These are phyloP conservation scores for Elsinoe fawcettii DNA, from an alignment of 2,329 filamentous ascomycete genomes.

Conservation along the genomic window DNA sequence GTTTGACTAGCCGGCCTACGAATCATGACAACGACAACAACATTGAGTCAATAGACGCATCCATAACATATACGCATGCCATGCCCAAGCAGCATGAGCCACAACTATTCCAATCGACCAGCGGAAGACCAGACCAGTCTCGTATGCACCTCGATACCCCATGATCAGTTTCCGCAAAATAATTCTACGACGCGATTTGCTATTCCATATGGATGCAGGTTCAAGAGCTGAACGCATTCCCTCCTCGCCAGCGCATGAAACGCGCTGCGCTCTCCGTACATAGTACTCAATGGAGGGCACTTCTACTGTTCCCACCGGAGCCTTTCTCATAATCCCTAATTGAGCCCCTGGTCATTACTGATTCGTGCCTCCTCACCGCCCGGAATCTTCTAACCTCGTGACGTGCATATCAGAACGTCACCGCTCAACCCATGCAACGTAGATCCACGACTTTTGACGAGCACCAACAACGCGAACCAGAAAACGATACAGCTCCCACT, in stretches of 20 bases:
- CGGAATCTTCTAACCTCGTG: too few species aligned
- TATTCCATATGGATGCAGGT: neutral
- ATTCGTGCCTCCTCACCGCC: neutral
- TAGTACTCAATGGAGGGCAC: neutral
- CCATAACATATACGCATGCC: constrained; percentile 9
- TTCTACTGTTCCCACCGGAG: neutral
- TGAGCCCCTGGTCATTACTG: neutral
- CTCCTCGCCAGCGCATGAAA: neutral
- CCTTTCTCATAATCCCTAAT: neutral
- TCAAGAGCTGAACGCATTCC: constrained; percentile 14
- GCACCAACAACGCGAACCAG: neutral
- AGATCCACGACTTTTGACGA: neutral
- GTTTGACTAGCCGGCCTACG: constrained; percentile 9
- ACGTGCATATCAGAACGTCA: neutral
- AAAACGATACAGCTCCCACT: neutral
- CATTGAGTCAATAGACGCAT: neutral
- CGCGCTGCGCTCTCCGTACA: neutral
- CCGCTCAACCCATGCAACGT: neutral
- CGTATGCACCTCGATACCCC: neutral
- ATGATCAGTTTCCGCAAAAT: neutral
- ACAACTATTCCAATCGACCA: neutral
- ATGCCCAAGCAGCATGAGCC: neutral
- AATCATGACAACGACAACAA: neutral
- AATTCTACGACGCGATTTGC: neutral
- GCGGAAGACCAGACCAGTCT: neutral